Evolutionary conservation across 2,329 filamentous ascomycete species (phyloP).

Genomic region (Lecanoromycetidae sp.): DNA sequence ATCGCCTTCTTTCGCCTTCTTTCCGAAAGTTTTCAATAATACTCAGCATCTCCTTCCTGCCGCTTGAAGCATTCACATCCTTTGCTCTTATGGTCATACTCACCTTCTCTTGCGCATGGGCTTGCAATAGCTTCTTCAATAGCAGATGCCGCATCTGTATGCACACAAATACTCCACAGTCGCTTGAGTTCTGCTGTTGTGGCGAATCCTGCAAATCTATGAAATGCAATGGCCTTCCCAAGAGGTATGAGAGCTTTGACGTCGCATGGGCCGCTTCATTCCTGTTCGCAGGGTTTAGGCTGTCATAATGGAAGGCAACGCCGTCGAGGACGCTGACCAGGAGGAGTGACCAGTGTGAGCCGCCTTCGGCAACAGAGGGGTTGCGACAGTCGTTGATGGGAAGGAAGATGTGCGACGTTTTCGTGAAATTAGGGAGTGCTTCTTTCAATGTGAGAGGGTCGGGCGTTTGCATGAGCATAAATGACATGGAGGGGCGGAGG

Average conservation of each 20-base stretch:
- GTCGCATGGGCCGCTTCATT: constrained; percentile 59
- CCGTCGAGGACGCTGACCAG: constrained; percentile 80
- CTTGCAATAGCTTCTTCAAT: constrained; percentile 66
- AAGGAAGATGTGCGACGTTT: constrained; percentile 84
- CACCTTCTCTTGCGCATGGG: constrained; percentile 72
- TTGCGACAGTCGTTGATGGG: constrained; percentile 84
- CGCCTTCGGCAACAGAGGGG: constrained; percentile 67
- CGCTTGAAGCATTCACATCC: constrained; percentile 65
- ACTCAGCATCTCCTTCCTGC: constrained; percentile 78
- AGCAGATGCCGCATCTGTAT: constrained; percentile 91
- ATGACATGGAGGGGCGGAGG: constrained; percentile 83
- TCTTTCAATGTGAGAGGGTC: constrained; percentile 46
- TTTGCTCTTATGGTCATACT: constrained; percentile 88
- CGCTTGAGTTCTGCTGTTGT: constrained; percentile 81
- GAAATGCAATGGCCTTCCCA: constrained; percentile 56
- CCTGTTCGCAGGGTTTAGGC: constrained; percentile 62
- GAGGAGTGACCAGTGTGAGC: constrained; percentile 88
- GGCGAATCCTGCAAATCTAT: constrained; percentile 74
- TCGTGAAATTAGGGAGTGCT: constrained; percentile 67
- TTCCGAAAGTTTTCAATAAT: constrained; percentile 79
- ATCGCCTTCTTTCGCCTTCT: constrained; percentile 73
- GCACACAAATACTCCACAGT: constrained; percentile 94
- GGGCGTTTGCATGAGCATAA: constrained; percentile 67
- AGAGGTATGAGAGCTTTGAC: constrained; percentile 54
- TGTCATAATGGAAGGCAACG: constrained; percentile 95